phyloP scores from a whole-genome alignment of 257 asterid genomes.

The Fraxinus americana region DNA sequence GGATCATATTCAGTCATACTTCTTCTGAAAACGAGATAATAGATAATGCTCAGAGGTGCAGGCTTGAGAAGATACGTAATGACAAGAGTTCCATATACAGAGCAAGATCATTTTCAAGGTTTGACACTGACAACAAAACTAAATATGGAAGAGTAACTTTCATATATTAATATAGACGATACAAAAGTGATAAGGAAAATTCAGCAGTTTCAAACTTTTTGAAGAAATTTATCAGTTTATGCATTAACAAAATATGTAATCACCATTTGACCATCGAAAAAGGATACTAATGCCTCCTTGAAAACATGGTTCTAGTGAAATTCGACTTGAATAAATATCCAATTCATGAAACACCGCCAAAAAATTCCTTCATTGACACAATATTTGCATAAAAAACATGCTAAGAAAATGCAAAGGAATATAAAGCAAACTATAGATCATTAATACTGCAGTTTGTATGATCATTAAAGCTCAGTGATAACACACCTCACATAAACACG shows the following conservation, averaged over 20 bases:
- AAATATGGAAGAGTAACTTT: background rate
- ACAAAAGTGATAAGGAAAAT: background rate
- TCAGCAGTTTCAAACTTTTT: background rate
- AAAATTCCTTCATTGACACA: background rate
- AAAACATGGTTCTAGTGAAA: background rate
- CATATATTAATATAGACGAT: background rate
- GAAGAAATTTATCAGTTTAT: background rate
- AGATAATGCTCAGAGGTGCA: background rate
- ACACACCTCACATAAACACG: conserved; percentile 74
- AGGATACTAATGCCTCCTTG: background rate
- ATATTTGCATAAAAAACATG: background rate
- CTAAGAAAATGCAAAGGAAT: conserved; percentile 20
- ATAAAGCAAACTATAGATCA: conserved; percentile 18
- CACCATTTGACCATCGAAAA: background rate
- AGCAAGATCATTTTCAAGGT: background rate
- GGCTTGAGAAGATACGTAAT: background rate
- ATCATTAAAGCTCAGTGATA: too few relatives aligned
- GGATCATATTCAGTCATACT: conserved; percentile 92
- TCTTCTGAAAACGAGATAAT: conserved; percentile 48
- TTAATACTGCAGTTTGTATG: too few relatives aligned
- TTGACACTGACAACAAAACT: background rate
- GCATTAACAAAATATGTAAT: background rate
- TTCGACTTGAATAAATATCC: background rate
- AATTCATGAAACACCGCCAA: background rate
- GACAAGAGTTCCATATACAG: background rate